phyloP scores from a whole-genome alignment of 305 asterid species.

The Fraxinus sp. region DNA sequence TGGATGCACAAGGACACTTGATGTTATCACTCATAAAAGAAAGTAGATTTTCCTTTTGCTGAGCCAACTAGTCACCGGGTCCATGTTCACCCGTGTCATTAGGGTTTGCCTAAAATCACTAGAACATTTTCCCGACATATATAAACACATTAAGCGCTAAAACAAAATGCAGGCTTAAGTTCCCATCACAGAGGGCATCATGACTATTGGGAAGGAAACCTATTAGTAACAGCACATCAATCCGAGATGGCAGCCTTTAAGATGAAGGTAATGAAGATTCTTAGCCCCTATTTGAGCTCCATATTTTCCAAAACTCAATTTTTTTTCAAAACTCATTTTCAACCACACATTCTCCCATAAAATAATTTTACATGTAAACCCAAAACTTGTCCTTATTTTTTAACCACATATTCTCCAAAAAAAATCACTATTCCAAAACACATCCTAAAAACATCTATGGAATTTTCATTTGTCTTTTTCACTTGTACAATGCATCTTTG shows the following conservation, averaged over 20 bases:
- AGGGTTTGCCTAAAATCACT: not conserved
- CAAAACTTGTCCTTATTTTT: too few relatives aligned
- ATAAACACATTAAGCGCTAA: not conserved
- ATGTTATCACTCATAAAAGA: not conserved
- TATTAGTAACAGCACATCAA: not conserved
- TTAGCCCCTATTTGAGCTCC: not conserved
- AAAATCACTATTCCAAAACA: too few relatives aligned
- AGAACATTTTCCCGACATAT: not conserved
- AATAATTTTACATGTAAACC: too few relatives aligned
- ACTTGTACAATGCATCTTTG: not conserved
- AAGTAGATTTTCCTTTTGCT: not conserved
- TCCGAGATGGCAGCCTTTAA: not conserved
- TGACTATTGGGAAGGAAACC: not conserved
- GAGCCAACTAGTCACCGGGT: not conserved
- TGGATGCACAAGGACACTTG: not conserved
- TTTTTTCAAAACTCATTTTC: too few relatives aligned
- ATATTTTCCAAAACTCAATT: too few relatives aligned
- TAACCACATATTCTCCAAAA: too few relatives aligned
- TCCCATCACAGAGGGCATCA: not conserved
- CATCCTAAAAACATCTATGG: not conserved
- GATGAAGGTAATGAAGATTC: constrained; percentile 7
- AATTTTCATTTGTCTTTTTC: not conserved
- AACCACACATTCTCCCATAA: too few relatives aligned
- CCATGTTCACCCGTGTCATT: not conserved
- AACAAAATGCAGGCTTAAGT: not conserved